phyloP scores from a whole-genome alignment of 441 rosid genomes.

The Manihot esculenta region DNA sequence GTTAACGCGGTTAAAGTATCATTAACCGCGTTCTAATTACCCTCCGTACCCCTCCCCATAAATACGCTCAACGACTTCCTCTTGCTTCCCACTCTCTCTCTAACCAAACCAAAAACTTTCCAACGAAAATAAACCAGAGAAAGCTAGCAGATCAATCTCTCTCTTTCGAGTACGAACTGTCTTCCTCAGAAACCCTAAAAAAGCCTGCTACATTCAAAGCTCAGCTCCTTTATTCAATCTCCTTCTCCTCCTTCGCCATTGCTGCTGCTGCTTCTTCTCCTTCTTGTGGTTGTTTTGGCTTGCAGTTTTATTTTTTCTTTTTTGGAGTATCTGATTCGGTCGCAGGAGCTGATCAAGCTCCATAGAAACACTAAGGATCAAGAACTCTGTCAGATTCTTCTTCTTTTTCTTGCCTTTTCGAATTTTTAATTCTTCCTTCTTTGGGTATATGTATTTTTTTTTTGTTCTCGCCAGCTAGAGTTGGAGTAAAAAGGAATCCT shows the following conservation, averaged over 20 bases:
- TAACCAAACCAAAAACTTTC: constrained; percentile 11
- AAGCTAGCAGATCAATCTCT: not conserved
- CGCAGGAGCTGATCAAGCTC: not conserved
- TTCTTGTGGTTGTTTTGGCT: not conserved
- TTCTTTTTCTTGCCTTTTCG: not conserved
- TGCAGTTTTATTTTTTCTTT: constrained; percentile 10
- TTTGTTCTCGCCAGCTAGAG: not conserved
- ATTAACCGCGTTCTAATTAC: not conserved
- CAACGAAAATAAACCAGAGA: constrained; percentile 14
- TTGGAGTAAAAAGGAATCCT: too few relatives aligned
- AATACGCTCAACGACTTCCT: constrained; percentile 38
- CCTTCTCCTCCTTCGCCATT: not conserved
- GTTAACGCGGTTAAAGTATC: not conserved
- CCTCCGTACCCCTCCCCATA: constrained; percentile 31
- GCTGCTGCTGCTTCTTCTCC: not conserved
- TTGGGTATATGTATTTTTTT: not conserved
- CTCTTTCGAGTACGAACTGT: constrained; percentile 33
- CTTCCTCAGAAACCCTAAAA: constrained; percentile 32
- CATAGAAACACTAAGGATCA: not conserved
- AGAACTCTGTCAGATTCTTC: constrained; percentile 24
- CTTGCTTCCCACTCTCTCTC: constrained; percentile 7
- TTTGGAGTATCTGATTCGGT: constrained; percentile 27
- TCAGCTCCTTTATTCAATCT: constrained; percentile 12
- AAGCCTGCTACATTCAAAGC: constrained; percentile 26
- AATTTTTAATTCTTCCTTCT: not conserved